Percentiles rank a stretch among this genome's conserved stretches.
These are phyloP conservation scores for Raffaelea arxii DNA, from an alignment of 2,329 filamentous ascomycete genomes.

Conservation along the genomic window DNA sequence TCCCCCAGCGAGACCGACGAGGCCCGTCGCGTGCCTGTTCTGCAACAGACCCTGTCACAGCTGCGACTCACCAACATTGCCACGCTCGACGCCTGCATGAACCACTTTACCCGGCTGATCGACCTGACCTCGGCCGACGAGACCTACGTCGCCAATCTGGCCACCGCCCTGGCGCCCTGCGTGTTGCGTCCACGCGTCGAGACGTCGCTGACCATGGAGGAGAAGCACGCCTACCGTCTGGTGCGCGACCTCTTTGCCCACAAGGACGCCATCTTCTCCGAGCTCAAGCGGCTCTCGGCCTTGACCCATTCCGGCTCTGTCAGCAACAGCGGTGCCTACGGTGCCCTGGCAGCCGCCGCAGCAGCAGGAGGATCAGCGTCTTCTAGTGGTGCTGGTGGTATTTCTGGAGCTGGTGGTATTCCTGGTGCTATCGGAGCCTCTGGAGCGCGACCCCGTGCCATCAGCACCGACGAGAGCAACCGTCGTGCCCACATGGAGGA, in stretches of 20 bases:
- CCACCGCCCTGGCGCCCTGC: slow-evolving; percentile 69
- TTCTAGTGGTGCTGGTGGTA: slow-evolving; percentile 15
- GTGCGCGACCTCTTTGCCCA: slow-evolving; percentile 86
- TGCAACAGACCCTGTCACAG: slow-evolving; percentile 93
- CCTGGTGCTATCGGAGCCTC: neutral
- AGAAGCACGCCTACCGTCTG: slow-evolving; percentile 83
- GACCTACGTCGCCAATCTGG: slow-evolving; percentile 65
- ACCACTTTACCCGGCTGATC: slow-evolving; percentile 93
- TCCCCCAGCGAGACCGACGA: slow-evolving; percentile 59
- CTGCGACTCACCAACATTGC: slow-evolving; percentile 94
- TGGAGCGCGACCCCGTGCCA: slow-evolving; percentile 60
- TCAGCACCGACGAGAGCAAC: slow-evolving; percentile 93
- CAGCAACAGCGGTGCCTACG: slow-evolving; percentile 24
- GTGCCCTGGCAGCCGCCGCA: neutral
- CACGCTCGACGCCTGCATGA: slow-evolving; percentile 95
- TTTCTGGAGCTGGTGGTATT: slow-evolving; percentile 18
- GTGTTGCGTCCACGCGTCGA: slow-evolving; percentile 80
- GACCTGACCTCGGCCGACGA: slow-evolving; percentile 96
- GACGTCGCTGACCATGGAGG: slow-evolving; percentile 87
- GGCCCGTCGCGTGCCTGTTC: slow-evolving; percentile 71
- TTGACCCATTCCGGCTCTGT: slow-evolving; percentile 55
- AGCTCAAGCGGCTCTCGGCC: slow-evolving; percentile 81
- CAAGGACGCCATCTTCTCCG: slow-evolving; percentile 91
- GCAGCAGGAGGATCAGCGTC: neutral
- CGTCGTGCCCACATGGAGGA: slow-evolving; percentile 91